Evolutionary conservation across 345 rosid genomes (phyloP), one percentile per base, ranked within the genome.

Genomic region (Fremontodendron californicum): DNA sequence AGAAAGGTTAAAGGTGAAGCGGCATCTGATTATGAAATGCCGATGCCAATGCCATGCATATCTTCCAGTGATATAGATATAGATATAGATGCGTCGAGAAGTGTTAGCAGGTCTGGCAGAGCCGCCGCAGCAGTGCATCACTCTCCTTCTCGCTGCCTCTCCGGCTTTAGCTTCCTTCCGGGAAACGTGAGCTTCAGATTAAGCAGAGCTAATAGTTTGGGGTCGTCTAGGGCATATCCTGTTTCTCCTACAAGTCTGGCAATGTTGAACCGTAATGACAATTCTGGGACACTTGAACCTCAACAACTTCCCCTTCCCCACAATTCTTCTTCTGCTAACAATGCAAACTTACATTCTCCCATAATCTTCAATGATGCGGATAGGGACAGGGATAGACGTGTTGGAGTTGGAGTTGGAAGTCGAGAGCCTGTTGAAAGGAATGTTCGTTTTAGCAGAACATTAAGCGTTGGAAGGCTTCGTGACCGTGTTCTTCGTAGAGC

Each of bases 391-490:
- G 81, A 91, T 80, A 79, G 72, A 19, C 90, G 83, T 65, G 35
- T 58, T 58, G 63, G 18, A 58, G 35, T 58, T 58, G 63, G 18
- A 58, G 87, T 84, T 60, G 74, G 74, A 31, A 71, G 60, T 54
- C 88, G 87, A 16, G 97, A 91, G 60, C 93, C 94, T 69, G 88
- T 84, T 64, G 98, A 96, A 9, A 82, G 89, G 71, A 96, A 92
- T 86, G 97, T 92, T 81, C 86, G 89, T 55, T 96, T 92, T 86
- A 96, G 98, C 75, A 84, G 99, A 81, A 91, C 99, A 12, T 85
- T 96, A 43, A 96, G 99, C 84, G 98, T 96, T 73, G 99, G 99
- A 78, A 86, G 99, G 85, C 97, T 96, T 68, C 97, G 98, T 67
- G 98, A 96, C 19, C 89, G 99, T 83, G 99, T 96, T 82, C 94